Conservation (phyloP, 78 protist genomes). For the Protostelium mycophagum region DNA sequence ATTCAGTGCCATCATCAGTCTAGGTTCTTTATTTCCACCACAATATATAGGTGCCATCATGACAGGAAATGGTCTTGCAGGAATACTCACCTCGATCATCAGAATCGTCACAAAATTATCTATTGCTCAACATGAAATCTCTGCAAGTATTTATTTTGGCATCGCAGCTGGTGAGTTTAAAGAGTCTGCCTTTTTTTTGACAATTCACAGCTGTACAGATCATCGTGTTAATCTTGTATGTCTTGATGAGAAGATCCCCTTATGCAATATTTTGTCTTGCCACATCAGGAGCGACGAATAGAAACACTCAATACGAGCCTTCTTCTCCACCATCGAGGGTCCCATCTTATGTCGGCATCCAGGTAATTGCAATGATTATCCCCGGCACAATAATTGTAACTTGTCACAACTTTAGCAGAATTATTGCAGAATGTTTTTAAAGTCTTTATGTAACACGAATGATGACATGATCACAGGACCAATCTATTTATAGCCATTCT, state of each 20-base stretch:
- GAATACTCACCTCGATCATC: slow-evolving; percentile 33
- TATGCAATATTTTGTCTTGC: not conserved
- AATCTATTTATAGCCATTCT: no score
- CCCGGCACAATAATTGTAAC: no score
- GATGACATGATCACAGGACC: no score
- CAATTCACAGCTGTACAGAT: not conserved
- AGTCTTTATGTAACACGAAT: no score
- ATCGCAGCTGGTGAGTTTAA: slow-evolving; percentile 21
- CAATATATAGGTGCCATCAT: slow-evolving; percentile 55
- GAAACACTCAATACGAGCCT: not conserved
- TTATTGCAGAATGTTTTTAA: no score
- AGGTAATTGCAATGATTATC: no score
- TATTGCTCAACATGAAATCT: slow-evolving; percentile 2
- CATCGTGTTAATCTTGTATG: not conserved
- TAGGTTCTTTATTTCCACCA: slow-evolving; percentile 39
- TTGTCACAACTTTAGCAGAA: no score
- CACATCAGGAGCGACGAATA: not conserved
- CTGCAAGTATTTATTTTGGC: slow-evolving; percentile 23
- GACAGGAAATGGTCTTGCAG: slow-evolving; percentile 63
- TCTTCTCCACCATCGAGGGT: not conserved
- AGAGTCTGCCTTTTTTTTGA: not conserved
- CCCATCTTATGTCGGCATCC: not conserved
- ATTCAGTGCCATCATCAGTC: slow-evolving; percentile 48
- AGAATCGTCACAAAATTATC: slow-evolving; percentile 45
- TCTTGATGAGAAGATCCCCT: not conserved